Evolutionary conservation across 2,329 filamentous ascomycete species (phyloP), one percentile per base, ranked within the genome.

Genomic region (Chaetomiaceae sp.): DNA sequence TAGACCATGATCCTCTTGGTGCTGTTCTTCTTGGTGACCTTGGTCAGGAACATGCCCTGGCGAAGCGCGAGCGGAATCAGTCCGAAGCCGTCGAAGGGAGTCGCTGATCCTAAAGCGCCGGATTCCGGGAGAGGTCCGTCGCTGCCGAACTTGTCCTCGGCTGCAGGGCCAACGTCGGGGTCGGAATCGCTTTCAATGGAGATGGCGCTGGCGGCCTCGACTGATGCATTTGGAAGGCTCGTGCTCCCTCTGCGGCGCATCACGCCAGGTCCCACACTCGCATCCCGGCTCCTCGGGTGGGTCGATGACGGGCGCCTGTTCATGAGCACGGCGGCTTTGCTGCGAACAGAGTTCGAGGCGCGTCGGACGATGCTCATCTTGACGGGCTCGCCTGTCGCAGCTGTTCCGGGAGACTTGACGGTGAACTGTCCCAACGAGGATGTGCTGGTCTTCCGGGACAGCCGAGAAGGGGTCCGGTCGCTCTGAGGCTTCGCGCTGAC

Each of bases 231-330:
- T 6, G 52, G 73, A 6, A 84, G 84, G 54, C 80, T 86, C 65
- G 94, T 89, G 65, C 90, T 96, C 55, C 90, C 82, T 19, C 60
- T 53, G 48, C 88, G 78, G 52, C 91, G 82, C 65, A 95, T 80
- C 42, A 95, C 86, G 46, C 89, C 85, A 2, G 93, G 93, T 0
- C 93, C 93, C 20, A 89, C 84, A 62, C 90, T 96, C 51, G 86
- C 83, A 61, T 96, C 89, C 34, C 90, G 82, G 62, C 84, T 88
- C 50, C 83, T 81, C 17, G 85, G 79, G 36, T 85, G 78, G 1
- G 83, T 83, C 3, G 87, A 89, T 14, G 88, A 94, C 51, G 85
- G 83, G 51, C 90, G 78, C 52, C 89, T 81, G 50, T 83, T 76
- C 32, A 67, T 68, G 62, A 81, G 63, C 73, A 41, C 53, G 19